Base-by-base conservation (phyloP, 345 rosid genomes). In the Mangifera indica region DNA sequence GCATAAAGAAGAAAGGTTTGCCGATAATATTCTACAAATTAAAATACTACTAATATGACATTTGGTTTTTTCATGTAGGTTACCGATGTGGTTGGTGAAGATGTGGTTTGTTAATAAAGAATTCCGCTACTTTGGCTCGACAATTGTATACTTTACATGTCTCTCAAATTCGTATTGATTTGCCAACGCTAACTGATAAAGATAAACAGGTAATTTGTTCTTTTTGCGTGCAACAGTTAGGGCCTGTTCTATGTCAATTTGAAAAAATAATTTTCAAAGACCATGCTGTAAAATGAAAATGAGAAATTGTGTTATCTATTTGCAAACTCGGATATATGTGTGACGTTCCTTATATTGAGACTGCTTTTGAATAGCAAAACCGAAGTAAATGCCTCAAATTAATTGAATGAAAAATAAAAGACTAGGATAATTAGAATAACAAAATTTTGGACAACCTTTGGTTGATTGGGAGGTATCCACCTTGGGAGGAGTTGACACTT, bases 91-190 rank as follows among this genome's bases (percentile, higher is more conserved):
- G 74, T 63, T 12, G 88, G 86, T 48, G 87, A 89, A 65, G 92
- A 89, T 70, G 95, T 89, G 68, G 83, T 86, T 79, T 89, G 92
- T 75, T 81, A 37, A 71, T 89, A 61, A 89, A 87, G 81, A 89
- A 86, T 71, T 85, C 94, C 56, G 87, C 90, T 58, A 82, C 83
- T 65, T 74, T 89, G 81, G 84, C 82, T 29, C 86, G 82, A 13
- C 65, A 83, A 22, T 72, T 89, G 54, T 89, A 81, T 73, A 87
- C 91, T 26, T 64, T 89, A 73, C 94, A 89, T 75, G 94, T 86
- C 72, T 87, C 93, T 60, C 91, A 85, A 81, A 82, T 85, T 76
- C 89, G 54, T 56, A 89, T 89, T 17, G 81, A 89, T 67, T 72
- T 85, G 72, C 89, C 93, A 20, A 87, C 91, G 5, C 85, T 89